Conservation (phyloP, 1,139 yeast genomes). For the Blastobotrys raffinosifermentans region DNA sequence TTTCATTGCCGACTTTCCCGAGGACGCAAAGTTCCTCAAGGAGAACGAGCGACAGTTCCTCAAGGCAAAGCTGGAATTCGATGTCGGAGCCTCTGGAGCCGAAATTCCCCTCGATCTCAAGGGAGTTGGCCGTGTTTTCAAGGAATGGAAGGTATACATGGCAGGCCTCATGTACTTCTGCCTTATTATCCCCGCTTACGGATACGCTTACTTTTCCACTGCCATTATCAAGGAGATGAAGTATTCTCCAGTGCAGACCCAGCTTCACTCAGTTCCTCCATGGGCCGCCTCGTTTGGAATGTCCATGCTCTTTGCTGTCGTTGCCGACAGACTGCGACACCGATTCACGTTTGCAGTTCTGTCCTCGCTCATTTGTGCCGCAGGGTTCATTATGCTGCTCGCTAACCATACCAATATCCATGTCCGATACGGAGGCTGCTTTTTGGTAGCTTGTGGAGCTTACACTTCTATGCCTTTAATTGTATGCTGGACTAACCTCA, state of each 20-base stretch:
- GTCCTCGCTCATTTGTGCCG: conserved; percentile 41
- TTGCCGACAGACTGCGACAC: conserved; percentile 39
- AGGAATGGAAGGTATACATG: conserved; percentile 44
- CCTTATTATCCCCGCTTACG: conserved; percentile 59
- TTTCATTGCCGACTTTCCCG: conserved; percentile 69
- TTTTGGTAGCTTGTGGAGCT: conserved; percentile 58
- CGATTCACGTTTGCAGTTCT: conserved; percentile 47
- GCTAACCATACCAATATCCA: conserved; percentile 25
- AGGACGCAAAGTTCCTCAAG: conserved; percentile 46
- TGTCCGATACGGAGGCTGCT: conserved; percentile 64
- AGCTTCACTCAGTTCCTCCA: conserved; percentile 65
- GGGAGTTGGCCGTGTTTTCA: conserved; percentile 32
- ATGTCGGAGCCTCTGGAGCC: conserved; percentile 37
- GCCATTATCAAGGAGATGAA: conserved; percentile 54
- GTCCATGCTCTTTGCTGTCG: conserved; percentile 33
- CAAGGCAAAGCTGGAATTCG: conserved; percentile 40
- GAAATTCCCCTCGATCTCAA: conserved; percentile 29
- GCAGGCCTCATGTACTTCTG: conserved; percentile 60
- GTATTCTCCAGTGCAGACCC: conserved; percentile 56
- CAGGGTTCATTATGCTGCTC: conserved; percentile 52
- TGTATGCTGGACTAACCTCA: conserved; percentile 68
- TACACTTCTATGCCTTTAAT: conserved; percentile 71
- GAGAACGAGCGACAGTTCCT: conserved; percentile 38
- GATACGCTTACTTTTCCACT: conserved; percentile 67
- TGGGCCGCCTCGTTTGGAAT: conserved; percentile 61